Base-by-base conservation (phyloP, 1,139 yeast genomes). In the Lodderomyces orthopsilosis region DNA sequence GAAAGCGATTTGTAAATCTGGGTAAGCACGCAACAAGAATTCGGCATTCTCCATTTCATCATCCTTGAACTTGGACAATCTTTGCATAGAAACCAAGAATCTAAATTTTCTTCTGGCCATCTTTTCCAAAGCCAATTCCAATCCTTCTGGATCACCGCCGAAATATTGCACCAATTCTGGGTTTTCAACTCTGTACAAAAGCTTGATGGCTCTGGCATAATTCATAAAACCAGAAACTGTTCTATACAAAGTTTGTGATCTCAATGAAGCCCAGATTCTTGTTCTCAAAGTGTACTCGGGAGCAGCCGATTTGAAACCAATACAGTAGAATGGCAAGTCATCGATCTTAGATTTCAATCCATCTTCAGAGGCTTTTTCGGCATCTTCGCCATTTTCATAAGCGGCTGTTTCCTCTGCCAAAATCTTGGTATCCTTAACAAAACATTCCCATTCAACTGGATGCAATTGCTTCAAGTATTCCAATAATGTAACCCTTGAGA, bases 51-150 rank as follows among this genome's bases (percentile, higher is more conserved):
- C 98, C 81, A 89, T 78, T 73, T 93, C 98, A 60, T 93, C 97
- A 51, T 96, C 95, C 68, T 91, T 87, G 72, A 93, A 93, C 69
- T 93, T 94, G 53, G 97, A 81, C 65, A 93, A 79, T 81, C 98
- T 87, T 77, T 93, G 98, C 98, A 93, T 93, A 42, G 98, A 88
- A 61, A 93, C 96, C 66, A 91, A 78, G 62, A 93, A 91, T 75
- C 90, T 89, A 80, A 93, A 94, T 74, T 94, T 93, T 76, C 99
- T 85, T 77, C 98, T 87, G 30, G 99, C 98, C 98, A 93, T 94
- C 64, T 93, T 86, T 74, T 93, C 98, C 55, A 93, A 81, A 65
- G 95, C 98, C 65, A 91, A 82, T 74, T 93, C 98, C 59, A 93
- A 76, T 46, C 83, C 83, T 65, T 93, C 98, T 48, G 98, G 96